Evolutionary conservation across 2,329 filamentous ascomycete genomes (phyloP).

Genomic region (Cryphonectria radicalis): DNA sequence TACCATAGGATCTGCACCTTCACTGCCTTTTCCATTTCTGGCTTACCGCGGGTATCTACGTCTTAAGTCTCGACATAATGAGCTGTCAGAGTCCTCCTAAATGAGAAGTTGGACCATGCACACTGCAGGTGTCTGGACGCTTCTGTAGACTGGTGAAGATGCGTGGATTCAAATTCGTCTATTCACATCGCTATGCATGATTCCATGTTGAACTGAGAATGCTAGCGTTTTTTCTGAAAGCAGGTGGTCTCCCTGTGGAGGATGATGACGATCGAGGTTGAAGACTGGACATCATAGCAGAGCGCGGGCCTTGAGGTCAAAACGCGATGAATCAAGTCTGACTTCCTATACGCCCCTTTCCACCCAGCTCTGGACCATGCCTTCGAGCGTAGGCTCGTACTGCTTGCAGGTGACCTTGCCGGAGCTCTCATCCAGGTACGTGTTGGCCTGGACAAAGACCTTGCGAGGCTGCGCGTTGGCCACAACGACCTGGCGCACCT

Average conservation of each 20-base stretch:
- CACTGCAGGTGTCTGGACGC: neutral
- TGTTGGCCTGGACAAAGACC: constrained; percentile 95
- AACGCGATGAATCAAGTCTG: neutral
- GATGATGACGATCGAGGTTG: neutral
- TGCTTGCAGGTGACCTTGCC: constrained; percentile 79
- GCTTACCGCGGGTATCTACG: neutral
- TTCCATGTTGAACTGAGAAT: neutral
- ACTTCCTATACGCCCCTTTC: constrained; percentile 52
- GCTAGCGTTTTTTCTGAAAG: neutral
- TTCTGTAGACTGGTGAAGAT: neutral
- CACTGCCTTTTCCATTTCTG: neutral
- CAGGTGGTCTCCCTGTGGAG: neutral
- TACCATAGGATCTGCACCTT: neutral
- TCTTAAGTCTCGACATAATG: neutral
- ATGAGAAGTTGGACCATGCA: neutral
- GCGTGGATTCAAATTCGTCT: neutral
- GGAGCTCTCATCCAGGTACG: constrained; percentile 67
- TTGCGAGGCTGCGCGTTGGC: constrained; percentile 81
- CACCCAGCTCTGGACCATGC: constrained; percentile 82
- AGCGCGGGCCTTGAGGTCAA: neutral
- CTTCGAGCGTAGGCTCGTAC: constrained; percentile 80
- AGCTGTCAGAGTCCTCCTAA: neutral
- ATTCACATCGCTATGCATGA: neutral
- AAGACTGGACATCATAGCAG: neutral
- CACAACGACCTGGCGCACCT: constrained; percentile 76